Evolutionary conservation across 2,329 filamentous ascomycete genomes (phyloP), one percentile per base, ranked within the genome.

Genomic region (Monosporascus sp.): DNA sequence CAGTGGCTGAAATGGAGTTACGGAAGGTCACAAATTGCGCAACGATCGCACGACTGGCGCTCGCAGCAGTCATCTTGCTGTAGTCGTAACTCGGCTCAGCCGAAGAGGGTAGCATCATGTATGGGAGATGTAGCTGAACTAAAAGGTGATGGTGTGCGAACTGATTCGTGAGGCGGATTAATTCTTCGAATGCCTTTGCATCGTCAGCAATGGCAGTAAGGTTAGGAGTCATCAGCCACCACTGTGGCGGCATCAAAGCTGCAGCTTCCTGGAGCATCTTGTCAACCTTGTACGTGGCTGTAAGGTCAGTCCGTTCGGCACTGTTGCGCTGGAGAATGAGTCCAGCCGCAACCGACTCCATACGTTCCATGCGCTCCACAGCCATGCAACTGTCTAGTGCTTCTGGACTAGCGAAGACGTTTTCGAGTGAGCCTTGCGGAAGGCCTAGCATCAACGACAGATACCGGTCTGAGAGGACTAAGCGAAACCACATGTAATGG

Each of bases 381-480:
- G 52, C 48, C 3, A 59, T 59, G 48, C 64, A 67, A 14, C 39
- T 52, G 37, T 65, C 64, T 15, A 74, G 54, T 7, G 58, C 56
- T n/a, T 62, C 49, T 0, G 64, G 56, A 11, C 53, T 59, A 4
- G 60, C 63, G 35, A 71, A 70, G 17, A 37, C 48, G 20, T 54
- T 58, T 25, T 70, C 68, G 7, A 56, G 49, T 3, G 64, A 58
- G n/a, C 67, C 70, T 43, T 73, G 73, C 1, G 74, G 72, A 3
- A 79, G 64, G 8, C 76, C 76, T 0, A 80, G 62, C 62, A 78
- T 69, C 22, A 80, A 58, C 3, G 69, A 77, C 3, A 81, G 65
- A 47, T 77, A 75, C 1, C 77, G 72, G 50, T 81, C 78, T 2
- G 68, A 63, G 9, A 65, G 63, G 1, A 78, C 59, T 0, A 81